Evolutionary conservation across 75 land plant genomes (phyloP).

Genomic region (Azolla pinnata): DNA sequence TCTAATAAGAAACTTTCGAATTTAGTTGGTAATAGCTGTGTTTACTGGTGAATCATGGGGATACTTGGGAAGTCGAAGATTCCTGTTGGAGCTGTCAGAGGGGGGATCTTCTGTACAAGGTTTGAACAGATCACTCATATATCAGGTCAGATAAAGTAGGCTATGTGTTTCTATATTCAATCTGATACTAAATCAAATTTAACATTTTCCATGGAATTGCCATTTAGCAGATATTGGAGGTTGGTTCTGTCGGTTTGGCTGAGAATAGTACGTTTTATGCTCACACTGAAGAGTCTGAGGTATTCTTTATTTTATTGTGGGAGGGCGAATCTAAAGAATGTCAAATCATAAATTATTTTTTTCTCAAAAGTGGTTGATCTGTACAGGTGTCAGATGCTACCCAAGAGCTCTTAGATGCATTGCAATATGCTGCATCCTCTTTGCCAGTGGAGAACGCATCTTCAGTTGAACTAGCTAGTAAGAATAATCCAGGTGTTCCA

Average conservation of each 20-base stretch:
- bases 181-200: slow-evolving; percentile 1
- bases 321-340: too few species aligned
- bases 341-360: too few species aligned
- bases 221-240: slow-evolving; percentile 51
- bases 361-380: too few species aligned
- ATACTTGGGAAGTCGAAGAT: slow-evolving; percentile 93
- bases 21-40: slow-evolving; percentile 63
- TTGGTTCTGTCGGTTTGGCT: slow-evolving; percentile 83
- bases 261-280: slow-evolving; percentile 49
- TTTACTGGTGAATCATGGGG: slow-evolving; percentile 96
- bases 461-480: slow-evolving; percentile 34
- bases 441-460: slow-evolving; percentile 12
- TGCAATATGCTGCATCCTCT: slow-evolving; percentile 48
- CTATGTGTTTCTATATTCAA: background rate
- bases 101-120: slow-evolving; percentile 46
- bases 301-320: too few species aligned
- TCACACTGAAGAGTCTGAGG: slow-evolving; percentile 34
- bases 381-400: slow-evolving; percentile 24
- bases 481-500: slow-evolving; percentile 86
- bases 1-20: too few species aligned
- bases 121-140: slow-evolving; percentile 49
- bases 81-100: slow-evolving; percentile 51
- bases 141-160: slow-evolving; percentile 38
- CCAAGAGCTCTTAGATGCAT: slow-evolving; percentile 41
- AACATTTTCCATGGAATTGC: background rate